A percentile compares a stretch with the other conserved stretches of the same genome.
Conservation (phyloP, 2,329 filamentous ascomycete genomes). For the Ophiostoma ips region DNA sequence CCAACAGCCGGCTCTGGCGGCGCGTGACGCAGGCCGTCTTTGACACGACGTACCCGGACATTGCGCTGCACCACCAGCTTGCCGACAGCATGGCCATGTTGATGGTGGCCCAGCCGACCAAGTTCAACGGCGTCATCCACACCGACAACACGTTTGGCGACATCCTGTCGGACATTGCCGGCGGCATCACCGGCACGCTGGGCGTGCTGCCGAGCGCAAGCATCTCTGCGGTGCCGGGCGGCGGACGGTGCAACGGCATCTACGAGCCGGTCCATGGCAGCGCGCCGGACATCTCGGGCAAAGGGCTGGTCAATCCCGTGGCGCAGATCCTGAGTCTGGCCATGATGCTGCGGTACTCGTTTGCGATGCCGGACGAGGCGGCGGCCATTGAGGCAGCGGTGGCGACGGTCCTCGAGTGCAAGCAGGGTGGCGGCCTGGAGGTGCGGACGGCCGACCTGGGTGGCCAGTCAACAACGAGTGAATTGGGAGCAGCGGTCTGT, state of each 20-base stretch:
- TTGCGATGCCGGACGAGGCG: constrained; percentile 46
- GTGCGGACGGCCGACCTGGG: constrained; percentile 27
- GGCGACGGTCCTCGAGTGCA: constrained; percentile 45
- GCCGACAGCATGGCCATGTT: constrained; percentile 35
- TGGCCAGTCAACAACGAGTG: constrained; percentile 12
- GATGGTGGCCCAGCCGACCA: constrained; percentile 31
- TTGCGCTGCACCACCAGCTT: constrained; percentile 30
- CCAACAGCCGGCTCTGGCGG: constrained; percentile 35
- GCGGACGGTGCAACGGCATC: constrained; percentile 46
- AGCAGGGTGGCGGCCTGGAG: constrained; percentile 25
- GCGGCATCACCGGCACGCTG: constrained; percentile 31
- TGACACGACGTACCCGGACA: constrained; percentile 27
- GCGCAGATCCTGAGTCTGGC: constrained; percentile 57
- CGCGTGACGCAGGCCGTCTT: constrained; percentile 27
- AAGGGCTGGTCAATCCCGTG: constrained; percentile 59
- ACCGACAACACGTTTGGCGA: constrained; percentile 36
- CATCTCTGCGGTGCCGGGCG: constrained; percentile 26
- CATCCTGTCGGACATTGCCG: constrained; percentile 31
- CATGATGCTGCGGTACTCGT: constrained; percentile 64
- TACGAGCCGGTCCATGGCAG: constrained; percentile 66
- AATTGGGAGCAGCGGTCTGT: constrained; percentile 14
- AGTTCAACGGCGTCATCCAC: constrained; percentile 33
- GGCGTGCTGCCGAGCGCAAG: constrained; percentile 32
- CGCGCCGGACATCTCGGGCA: constrained; percentile 60
- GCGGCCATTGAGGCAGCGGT: constrained; percentile 51